Evolutionary conservation across 306 rosid genomes (phyloP), one percentile per base, ranked within the genome.

Genomic region (Lathyrus tuberosus): DNA sequence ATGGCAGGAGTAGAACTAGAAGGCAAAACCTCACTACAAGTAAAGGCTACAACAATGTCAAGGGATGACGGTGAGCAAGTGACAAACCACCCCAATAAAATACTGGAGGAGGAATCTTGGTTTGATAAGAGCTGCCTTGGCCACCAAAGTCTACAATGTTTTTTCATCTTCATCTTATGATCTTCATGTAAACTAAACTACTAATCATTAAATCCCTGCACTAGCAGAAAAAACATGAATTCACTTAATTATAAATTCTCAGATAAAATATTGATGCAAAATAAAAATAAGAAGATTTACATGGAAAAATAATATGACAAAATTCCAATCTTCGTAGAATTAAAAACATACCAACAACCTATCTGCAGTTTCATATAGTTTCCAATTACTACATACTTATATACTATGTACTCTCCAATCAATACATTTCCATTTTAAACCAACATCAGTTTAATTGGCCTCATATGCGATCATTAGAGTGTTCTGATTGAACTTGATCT

Each of bases 111-210:
- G 16, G 88, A 47, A 6, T 74, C 80, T 75, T 79, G 78, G 65
- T 80, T 76, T 17, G 83, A 65, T 75, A 83, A 73, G 65, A 88
- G 81, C 66, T 85, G 83, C 71, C 78, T 88, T 24, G 99, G 97
- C 99, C 99, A 94, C 99, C 99, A 94, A 80, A 91, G 82, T 80
- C 97, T 83, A 77, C 95, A 94, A 38, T 80, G 85, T 48, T 76
- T 83, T 14, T 69, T 69, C 92, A 84, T 85, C 69, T 76, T 67
- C 67, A 81, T 35, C 74, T 73, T 78, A 69, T 56, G 71, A 74
- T 79, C 57, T 62, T 77, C 79, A 33, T 71, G 24, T 38, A 18
- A 63, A 68, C 47, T 57, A 76, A 35, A 35, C 42, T 33, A 35
- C 68, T 9, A 42, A 61, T 74, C 82, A 72, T 70, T 6, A 48